These are phyloP conservation scores for Wallacemonas rigidus DNA, from an alignment of 208 protist species.

Conservation along the genomic window DNA sequence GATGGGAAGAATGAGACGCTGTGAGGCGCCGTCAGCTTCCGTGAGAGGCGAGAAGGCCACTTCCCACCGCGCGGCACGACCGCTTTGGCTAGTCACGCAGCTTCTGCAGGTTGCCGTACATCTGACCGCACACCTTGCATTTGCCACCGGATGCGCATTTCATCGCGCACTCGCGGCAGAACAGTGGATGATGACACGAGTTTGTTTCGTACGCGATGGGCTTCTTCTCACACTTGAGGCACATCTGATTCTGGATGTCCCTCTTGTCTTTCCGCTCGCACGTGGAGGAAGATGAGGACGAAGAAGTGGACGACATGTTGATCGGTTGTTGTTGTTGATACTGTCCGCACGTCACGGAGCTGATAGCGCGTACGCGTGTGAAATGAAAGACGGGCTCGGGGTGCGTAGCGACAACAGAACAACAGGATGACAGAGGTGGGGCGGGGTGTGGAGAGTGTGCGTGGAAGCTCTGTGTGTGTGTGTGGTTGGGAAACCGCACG, in stretches of 20 bases:
- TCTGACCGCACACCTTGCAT: conserved; percentile 74
- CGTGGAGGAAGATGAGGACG: conserved; percentile 20
- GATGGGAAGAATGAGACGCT: too few relatives aligned
- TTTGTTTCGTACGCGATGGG: conserved; percentile 72
- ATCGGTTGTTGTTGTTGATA: neutral
- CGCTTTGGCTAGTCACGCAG: conserved; percentile 6
- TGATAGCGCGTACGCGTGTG: too few relatives aligned
- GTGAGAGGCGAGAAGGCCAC: too few relatives aligned
- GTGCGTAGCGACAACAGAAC: too few relatives aligned
- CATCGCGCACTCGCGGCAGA: conserved; percentile 88
- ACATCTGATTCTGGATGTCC: conserved; percentile 19
- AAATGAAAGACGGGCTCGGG: too few relatives aligned
- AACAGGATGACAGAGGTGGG: too few relatives aligned
- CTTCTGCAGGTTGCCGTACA: conserved; percentile 64
- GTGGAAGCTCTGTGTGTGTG: too few relatives aligned
- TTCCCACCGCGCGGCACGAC: too few relatives aligned
- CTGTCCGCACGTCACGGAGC: too few relatives aligned
- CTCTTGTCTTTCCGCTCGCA: neutral
- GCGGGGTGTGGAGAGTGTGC: too few relatives aligned
- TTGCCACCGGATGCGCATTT: conserved; percentile 90
- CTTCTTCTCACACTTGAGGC: conserved; percentile 71
- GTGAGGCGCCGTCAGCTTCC: too few relatives aligned
- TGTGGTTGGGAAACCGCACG: neutral
- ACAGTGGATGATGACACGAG: conserved; percentile 68
- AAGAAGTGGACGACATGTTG: conserved; percentile 4